phyloP scores from a whole-genome alignment of 2,329 filamentous ascomycete species.

The Paraphaeosphaeria minitans region DNA sequence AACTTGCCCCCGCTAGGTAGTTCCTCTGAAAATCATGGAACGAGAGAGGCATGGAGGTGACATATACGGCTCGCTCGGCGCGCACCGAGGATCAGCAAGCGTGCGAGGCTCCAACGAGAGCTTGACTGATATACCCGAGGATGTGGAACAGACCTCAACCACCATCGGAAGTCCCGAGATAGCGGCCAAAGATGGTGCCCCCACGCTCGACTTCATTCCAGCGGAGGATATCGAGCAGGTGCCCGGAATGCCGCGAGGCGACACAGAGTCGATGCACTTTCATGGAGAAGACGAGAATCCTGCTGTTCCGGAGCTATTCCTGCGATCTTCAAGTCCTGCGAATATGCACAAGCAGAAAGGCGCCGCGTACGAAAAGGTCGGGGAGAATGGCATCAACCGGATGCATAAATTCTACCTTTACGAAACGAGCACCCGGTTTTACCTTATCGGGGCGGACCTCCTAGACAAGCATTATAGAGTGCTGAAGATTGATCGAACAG shows the following conservation, averaged over 20 bases:
- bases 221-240: slow-evolving; percentile 40
- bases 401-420: slow-evolving; percentile 99
- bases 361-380: slow-evolving; percentile 49
- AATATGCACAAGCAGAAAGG: slow-evolving; percentile 45
- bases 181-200: slow-evolving; percentile 29
- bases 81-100: slow-evolving; percentile 23
- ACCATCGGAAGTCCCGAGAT: slow-evolving; percentile 31
- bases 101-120: slow-evolving; percentile 35
- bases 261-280: slow-evolving; percentile 41
- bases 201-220: slow-evolving; percentile 35
- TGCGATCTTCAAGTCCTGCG: slow-evolving; percentile 47
- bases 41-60: slow-evolving; percentile 25
- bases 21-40: slow-evolving; percentile 22
- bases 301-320: slow-evolving; percentile 45
- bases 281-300: slow-evolving; percentile 51
- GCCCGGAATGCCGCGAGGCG: slow-evolving; percentile 34
- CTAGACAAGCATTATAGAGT: slow-evolving; percentile 88
- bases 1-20: not conserved
- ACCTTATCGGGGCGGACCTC: slow-evolving; percentile 90
- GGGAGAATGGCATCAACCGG: slow-evolving; percentile 50
- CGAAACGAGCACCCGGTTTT: slow-evolving; percentile 91
- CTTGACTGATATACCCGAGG: slow-evolving; percentile 31
- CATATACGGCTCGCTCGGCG: slow-evolving; percentile 29
- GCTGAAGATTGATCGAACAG: slow-evolving; percentile 91
- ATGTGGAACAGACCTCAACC: slow-evolving; percentile 34